Evolutionary conservation across 331 rosid genomes (phyloP), one percentile per base, ranked within the genome.

Genomic region (Arachis monticola): DNA sequence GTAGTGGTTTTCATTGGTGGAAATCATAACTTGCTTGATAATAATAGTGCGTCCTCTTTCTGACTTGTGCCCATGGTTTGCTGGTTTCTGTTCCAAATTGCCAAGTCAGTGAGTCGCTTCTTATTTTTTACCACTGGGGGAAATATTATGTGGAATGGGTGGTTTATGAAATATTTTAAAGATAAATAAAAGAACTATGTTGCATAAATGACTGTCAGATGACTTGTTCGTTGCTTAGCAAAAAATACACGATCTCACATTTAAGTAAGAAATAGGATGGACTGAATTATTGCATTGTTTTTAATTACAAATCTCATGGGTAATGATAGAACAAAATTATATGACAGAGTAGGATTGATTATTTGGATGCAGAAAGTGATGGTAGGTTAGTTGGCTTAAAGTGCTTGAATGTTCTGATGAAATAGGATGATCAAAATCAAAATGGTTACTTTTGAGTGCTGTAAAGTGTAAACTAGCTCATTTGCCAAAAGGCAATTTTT

Each of bases 81-180:
- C 12, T 65, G 48, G 48, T 47, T 73, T 82, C 70, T 77, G 55
- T 78, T 73, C 2, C 63, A 74, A 53, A 40, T 67, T 72, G 60
- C 44, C 73, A 65, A 27, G 38, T 31, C 52, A 0, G 30, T 27
- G 17, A 44, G 67, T 5, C 22, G 44, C 10, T 40, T 55, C 67
- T 63, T 64, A 44, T 6, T 44, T 44, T 44, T 52, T 53, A 68
- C 22, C 30, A 50, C 35, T 52, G 22, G 31, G 75, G 76, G 53
- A 30, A 10, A 41, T 17, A 8, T 9, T 60, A 17, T 51, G 32
- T 44, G 7, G 52, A 47, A 73, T n/a, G 42, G 7, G 8, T 32
- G 38, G 30, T 55, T n/a, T n/a, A n/a, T n/a, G n/a, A n/a, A n/a
- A n/a, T n/a, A n/a, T n/a, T n/a, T n/a, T n/a, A n/a, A n/a, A n/a